Evolutionary conservation across 106 monocot species (phyloP).

Genomic region (Triglochin maritima): DNA sequence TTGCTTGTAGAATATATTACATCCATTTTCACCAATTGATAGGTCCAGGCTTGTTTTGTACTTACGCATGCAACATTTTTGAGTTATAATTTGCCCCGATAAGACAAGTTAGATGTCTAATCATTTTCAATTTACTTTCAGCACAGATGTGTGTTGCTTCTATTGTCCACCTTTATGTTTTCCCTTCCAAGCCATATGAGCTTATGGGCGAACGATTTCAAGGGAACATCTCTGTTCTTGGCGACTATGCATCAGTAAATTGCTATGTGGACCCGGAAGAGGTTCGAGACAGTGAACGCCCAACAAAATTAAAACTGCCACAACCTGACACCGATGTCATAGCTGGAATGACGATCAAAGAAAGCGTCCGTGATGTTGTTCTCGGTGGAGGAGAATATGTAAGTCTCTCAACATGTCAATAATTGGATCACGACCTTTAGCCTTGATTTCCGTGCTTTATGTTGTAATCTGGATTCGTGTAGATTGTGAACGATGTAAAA

Average conservation of each 20-base stretch:
- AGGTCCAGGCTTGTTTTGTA: too few relatives aligned
- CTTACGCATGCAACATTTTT: too few relatives aligned
- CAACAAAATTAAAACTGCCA: constrained; percentile 78
- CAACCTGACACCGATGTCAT: constrained; percentile 41
- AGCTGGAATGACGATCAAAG: constrained; percentile 52
- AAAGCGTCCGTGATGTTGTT: constrained; percentile 86
- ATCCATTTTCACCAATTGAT: too few relatives aligned
- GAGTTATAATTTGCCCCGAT: too few relatives aligned
- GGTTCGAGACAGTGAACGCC: constrained; percentile 81
- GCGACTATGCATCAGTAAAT: constrained; percentile 84
- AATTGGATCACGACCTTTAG: too few relatives aligned
- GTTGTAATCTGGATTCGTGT: too few relatives aligned
- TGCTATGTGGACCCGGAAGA: constrained; percentile 83
- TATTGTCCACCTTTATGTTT: constrained; percentile 78
- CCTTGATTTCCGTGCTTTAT: too few relatives aligned
- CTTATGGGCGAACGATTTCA: constrained; percentile 53
- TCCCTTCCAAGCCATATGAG: constrained; percentile 81
- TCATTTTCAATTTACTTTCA: constrained; percentile 20
- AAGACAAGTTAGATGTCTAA: not conserved
- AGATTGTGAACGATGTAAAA: constrained; percentile 94
- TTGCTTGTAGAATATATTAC: too few relatives aligned
- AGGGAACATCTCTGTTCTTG: constrained; percentile 70
- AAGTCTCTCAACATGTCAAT: constrained; percentile 5
- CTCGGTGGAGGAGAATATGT: constrained; percentile 96
- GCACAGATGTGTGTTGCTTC: constrained; percentile 92